Evolutionary conservation across 441 rosid species (phyloP), one percentile per base, ranked within the genome.

Genomic region (Brassica hybrid): DNA sequence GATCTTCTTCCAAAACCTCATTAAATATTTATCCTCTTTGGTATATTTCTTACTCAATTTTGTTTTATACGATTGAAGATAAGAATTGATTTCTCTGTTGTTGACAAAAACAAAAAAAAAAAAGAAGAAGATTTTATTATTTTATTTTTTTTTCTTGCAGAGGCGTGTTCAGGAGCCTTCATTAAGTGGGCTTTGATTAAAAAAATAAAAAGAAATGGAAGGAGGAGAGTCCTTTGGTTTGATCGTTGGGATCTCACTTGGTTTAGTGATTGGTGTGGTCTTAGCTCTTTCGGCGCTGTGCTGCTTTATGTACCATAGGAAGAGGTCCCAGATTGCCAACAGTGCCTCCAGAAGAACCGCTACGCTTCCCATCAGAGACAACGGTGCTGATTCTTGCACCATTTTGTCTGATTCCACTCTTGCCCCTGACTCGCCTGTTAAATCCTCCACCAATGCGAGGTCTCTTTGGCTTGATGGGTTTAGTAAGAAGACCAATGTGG

Each of bases 231-330:
- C 97, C 6, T 84, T 93, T 17, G 97, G 97, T 27, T 83, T 95
- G 90, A 87, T 93, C 34, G 83, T 91, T 19, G 99, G 98, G 83
- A 89, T 90, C 77, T 92, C 97, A 4, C 85, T 89, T 10, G 99
- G 99, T 60, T 85, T 95, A 73, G 99, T 93, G 82, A 91, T 95
- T 21, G 99, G 99, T 45, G 89, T 93, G 72, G 74, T 9, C n/a
- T 16, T 63, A 9, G 67, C 67, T 16, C 4, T 91, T 65, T 79
- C 87, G 13, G 87, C 87, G 8, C 80, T 95, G 52, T 77, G 88
- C 16, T 87, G 98, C 75, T 48, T 87, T 66, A 85, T 87, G 76
- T 93, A 86, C 80, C 97, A 93, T 32, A 88, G 95, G 78, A 93
- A 89, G 83, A 32, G 48, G 8, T 63, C 67, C 34, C 67, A 34